Evolutionary conservation across 805 yeast species (phyloP).

Genomic region (Myxozyma lipomycoides): DNA sequence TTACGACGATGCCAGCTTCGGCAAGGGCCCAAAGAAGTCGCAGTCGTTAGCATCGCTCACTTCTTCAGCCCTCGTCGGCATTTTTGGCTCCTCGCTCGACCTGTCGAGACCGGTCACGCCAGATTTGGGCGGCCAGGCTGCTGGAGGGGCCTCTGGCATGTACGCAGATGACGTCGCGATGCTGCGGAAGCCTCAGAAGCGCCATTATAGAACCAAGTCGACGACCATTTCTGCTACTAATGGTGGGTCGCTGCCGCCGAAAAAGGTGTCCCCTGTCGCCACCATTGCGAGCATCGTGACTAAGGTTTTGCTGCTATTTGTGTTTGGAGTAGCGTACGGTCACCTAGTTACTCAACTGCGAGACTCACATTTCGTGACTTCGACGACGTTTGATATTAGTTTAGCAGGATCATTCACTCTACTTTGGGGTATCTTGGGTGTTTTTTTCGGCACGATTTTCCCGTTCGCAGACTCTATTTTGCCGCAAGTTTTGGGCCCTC

Average conservation of each 20-base stretch:
- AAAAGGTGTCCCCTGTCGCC: not conserved
- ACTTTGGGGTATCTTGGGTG: constrained; percentile 34
- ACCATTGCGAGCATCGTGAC: constrained; percentile 10
- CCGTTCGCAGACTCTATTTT: constrained; percentile 32
- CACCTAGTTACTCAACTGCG: constrained; percentile 33
- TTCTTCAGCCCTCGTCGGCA: constrained; percentile 38
- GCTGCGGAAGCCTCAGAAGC: constrained; percentile 1
- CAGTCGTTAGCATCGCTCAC: constrained; percentile 28
- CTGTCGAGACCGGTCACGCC: constrained; percentile 28
- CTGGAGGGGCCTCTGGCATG: not conserved
- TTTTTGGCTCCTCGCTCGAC: constrained; percentile 42
- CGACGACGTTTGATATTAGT: constrained; percentile 29
- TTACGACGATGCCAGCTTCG: constrained; percentile 6
- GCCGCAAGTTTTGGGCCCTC: constrained; percentile 19
- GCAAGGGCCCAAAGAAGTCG: constrained; percentile 14
- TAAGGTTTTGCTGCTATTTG: constrained; percentile 28
- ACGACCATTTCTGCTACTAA: not conserved
- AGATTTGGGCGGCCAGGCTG: constrained; percentile 27
- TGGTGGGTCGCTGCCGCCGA: not conserved
- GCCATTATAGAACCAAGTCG: not conserved
- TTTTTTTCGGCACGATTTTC: constrained; percentile 32
- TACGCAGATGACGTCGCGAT: constrained; percentile 6
- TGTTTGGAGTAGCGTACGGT: constrained; percentile 35
- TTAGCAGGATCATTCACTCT: constrained; percentile 29
- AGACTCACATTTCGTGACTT: constrained; percentile 33